Evolutionary conservation across 345 rosid genomes (phyloP), one percentile per base, ranked within the genome.

Genomic region (Aquilaria malaccensis): DNA sequence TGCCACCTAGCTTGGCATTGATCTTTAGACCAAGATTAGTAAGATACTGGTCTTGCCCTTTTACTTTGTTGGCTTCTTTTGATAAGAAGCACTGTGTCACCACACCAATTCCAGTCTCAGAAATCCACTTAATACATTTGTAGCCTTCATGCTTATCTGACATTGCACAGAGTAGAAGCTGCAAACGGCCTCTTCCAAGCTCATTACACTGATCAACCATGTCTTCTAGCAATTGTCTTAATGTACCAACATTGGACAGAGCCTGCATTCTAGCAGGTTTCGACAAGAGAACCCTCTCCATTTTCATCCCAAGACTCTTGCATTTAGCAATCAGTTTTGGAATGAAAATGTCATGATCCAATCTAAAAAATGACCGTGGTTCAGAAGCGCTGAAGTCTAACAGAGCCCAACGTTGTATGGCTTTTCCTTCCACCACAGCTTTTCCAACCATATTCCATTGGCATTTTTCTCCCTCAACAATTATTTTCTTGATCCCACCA

Each of bases 1-100:
- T 92, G 56, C 98, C 97, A 49, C 96, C 98, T n/a, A 92, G 89
- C 76, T 92, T 92, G 0, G 97, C 98, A 55, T 92, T 92, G 72
- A 92, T 89, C 83, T 89, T 87, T 47, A 89, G 84, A 3, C 84
- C 91, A 32, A 92, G 83, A 72, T 89, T 85, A 30, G 91, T 84
- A 4, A 77, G 86, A 71, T 84, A 85, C 60, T 87, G 95, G 61
- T 89, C 95, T 10, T 62, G 62, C 13, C 72, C 77, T 43, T 2
- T 77, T 13, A 70, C 77, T 43, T 3, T 77, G 55, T 62, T 74
- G 9, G 89, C 92, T 47, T 59, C 33, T 10, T 0, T 7, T 0
- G 86, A 76, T 73, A 92, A 77, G 61, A 91, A 92, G 65, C 96
- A 92, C 56, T 92, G 98, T 32, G 96, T 92, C 37, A 92, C 85